These are phyloP conservation scores for Pholiota microspora DNA, from an alignment of 768 basidiomycete genomes.

Conservation along the genomic window DNA sequence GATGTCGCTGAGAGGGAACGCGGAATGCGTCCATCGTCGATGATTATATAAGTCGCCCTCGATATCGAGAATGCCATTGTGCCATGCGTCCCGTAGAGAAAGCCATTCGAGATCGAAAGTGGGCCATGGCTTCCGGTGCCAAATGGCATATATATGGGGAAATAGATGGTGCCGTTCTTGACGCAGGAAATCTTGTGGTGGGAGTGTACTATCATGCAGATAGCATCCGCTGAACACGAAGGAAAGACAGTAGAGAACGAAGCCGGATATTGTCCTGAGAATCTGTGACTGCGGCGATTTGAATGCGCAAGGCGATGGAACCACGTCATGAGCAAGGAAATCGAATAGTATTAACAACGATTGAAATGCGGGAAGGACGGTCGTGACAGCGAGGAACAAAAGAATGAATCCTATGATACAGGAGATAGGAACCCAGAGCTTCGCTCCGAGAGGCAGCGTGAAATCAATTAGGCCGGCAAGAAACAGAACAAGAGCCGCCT, in stretches of 20 bases:
- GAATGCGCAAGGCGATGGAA: slow-evolving; percentile 13
- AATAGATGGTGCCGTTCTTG: neutral
- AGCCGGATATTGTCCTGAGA: neutral
- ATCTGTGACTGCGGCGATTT: slow-evolving; percentile 16
- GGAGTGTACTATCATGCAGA: too few species aligned
- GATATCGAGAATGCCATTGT: too few species aligned
- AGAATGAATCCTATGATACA: slow-evolving; percentile 9
- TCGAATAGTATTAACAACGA: neutral
- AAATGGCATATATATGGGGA: neutral
- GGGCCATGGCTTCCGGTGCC: neutral
- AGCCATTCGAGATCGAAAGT: neutral
- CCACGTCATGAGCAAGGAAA: neutral
- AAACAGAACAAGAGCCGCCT: slow-evolving; percentile 16
- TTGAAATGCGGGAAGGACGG: slow-evolving; percentile 12
- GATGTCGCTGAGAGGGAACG: too few species aligned
- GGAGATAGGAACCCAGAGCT: slow-evolving; percentile 10
- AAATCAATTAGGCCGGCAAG: slow-evolving; percentile 19
- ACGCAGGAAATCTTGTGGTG: neutral
- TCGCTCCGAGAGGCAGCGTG: slow-evolving; percentile 6
- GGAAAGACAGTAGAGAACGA: neutral
- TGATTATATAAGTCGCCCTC: too few species aligned
- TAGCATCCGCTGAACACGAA: too few species aligned
- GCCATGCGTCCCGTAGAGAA: slow-evolving; percentile 1
- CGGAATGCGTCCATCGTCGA: too few species aligned
- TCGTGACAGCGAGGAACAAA: slow-evolving; percentile 12